Percentiles rank a stretch among this genome's conserved stretches.
These are phyloP conservation scores for Erythrobasidium yunnanense DNA, from an alignment of 768 basidiomycete genomes.

Conservation along the genomic window DNA sequence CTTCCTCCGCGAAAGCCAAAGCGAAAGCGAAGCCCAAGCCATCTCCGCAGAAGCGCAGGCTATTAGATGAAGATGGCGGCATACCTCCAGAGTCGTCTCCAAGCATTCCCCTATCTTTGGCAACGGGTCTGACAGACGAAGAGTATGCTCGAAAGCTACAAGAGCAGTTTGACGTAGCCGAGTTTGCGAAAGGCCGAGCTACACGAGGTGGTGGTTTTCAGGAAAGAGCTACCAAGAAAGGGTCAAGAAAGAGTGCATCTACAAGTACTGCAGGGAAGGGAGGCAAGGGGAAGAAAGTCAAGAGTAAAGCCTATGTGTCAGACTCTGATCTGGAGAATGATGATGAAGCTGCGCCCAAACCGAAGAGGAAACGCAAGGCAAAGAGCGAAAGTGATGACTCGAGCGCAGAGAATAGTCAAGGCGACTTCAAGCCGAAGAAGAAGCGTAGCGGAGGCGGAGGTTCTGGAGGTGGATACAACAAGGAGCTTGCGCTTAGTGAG, in stretches of 20 bases:
- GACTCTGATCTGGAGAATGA: conserved; percentile 36
- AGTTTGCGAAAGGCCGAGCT: not conserved
- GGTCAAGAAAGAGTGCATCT: not conserved
- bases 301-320: conserved; percentile 15
- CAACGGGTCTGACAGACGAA: conserved; percentile 1
- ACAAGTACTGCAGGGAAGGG: not conserved
- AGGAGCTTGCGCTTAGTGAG: conserved; percentile 13
- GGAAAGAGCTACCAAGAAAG: not conserved
- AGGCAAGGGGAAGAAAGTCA: not conserved
- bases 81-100: conserved; percentile 16
- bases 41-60: conserved; percentile 16
- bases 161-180: conserved; percentile 3
- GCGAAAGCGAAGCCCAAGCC: not conserved
- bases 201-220: conserved; percentile 1
- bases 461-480: conserved; percentile 15
- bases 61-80: not conserved
- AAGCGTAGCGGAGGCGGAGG: not conserved
- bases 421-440: conserved; percentile 16
- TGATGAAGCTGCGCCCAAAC: conserved; percentile 50
- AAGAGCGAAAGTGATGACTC: not conserved
- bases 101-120: conserved; percentile 2
- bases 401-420: too few relatives aligned
- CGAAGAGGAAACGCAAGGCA: conserved; percentile 58
- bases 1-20: not conserved
- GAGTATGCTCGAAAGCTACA: conserved; percentile 18